These are phyloP conservation scores for Lobosporangium transversale DNA, from an alignment of 192 early-diverging fungal species.

Conservation along the genomic window DNA sequence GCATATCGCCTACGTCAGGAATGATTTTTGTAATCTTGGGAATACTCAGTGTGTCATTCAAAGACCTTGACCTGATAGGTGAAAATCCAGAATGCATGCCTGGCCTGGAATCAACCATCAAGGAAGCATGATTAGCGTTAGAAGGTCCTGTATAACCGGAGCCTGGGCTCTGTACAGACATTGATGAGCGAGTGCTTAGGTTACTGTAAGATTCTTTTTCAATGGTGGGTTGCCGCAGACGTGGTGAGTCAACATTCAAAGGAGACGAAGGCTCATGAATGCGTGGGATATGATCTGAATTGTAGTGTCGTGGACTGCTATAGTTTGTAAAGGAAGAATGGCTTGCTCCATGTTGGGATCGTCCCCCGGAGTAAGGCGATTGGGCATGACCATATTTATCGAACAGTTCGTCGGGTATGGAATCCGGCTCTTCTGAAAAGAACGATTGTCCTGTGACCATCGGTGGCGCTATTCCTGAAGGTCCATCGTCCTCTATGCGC, in stretches of 20 bases:
- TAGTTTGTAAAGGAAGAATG: conserved; percentile 14
- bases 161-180: conserved; percentile 8
- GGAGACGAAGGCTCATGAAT: conserved; percentile 30
- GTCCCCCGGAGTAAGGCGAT: conserved; percentile 1
- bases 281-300: conserved; percentile 22
- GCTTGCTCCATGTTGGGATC: conserved; percentile 15
- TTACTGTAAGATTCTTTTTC: conserved; percentile 21
- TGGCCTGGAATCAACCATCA: conserved; percentile 16
- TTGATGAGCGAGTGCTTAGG: conserved; percentile 11
- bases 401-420: conserved; percentile 33
- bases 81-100: conserved; percentile 2
- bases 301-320: conserved; percentile 15
- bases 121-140: not conserved
- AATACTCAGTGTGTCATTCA: conserved; percentile 25
- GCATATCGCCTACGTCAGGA: conserved; percentile 46
- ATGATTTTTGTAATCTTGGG: conserved; percentile 46
- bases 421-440: conserved; percentile 46
- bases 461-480: not conserved
- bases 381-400: conserved; percentile 22
- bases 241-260: conserved; percentile 9
- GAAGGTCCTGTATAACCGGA: not conserved
- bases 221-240: conserved; percentile 1
- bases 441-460: conserved; percentile 35
- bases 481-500: conserved; percentile 18
- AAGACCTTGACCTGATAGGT: conserved; percentile 39